Evolutionary conservation across 192 early-diverging fungal genomes (phyloP), one percentile per base, ranked within the genome.

Genomic region (Backusella mclennaniae): DNA sequence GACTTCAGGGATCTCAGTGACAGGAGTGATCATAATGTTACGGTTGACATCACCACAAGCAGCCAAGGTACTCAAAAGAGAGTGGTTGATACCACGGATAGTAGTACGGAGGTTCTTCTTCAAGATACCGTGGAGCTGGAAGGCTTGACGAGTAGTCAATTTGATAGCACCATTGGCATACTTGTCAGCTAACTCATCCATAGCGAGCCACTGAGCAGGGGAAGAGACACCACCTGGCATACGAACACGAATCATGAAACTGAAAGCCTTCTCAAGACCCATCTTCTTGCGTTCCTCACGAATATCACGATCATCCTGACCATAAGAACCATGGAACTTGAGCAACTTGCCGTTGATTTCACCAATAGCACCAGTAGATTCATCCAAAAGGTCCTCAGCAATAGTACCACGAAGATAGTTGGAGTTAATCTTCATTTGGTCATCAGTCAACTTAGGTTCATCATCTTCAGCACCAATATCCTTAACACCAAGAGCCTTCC

Each of bases 31-130:
- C 83, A 97, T 96, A 73, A 98, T 95, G 88, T 97, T 98, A 75
- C 97, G 91, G 87, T 98, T 98, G 76, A 98, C 97, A 85, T 98
- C 97, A 74, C 97, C 97, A 84, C 97, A 98, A 66, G 97, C 97
- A 49, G 97, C 97, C 59, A 98, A 89, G 35, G 96, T 97, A 84
- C 96, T 93, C 84, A 98, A 90, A 67, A 97, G 84, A 31, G 89
- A 89, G 73, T 92, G 91, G 86, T 98, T 98, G 87, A 98, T 97
- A 73, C 90, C 92, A 73, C 94, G 95, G 77, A 97, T 97, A 71
- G 95, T 89, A 68, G 87, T 81, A 86, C 94, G 96, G 59, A 98
- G 87, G 76, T 95, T 91, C 78, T 89, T 87, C 89, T 98, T 98
- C 79, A 98, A 82, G 71, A 98, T 91, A 76, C 97, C 97, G 78